phyloP scores from a whole-genome alignment of 768 basidiomycete genomes.

The Strobilomyces dryophilus region DNA sequence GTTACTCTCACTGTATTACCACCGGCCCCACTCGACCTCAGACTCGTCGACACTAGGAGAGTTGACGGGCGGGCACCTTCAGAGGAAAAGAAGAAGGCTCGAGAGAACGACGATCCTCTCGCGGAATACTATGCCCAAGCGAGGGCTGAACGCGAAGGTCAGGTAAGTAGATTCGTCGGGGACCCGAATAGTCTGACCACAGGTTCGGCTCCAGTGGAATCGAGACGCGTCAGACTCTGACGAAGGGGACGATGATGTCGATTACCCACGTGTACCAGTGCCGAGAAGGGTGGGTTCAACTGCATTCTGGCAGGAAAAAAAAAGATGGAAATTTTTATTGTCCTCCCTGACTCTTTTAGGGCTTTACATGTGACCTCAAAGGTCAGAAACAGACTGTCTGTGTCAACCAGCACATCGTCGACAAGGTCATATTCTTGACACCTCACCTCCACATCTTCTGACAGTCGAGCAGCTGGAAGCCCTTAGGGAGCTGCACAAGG shows the following conservation, averaged over 20 bases:
- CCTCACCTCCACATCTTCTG: neutral
- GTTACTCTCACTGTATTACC: slow-evolving; percentile 20
- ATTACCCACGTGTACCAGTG: slow-evolving; percentile 14
- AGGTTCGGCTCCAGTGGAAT: slow-evolving; percentile 25
- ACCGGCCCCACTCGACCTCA: slow-evolving; percentile 22
- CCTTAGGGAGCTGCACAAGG: slow-evolving; percentile 59
- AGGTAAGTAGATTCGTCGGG: slow-evolving; percentile 28
- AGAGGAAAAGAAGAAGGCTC: neutral
- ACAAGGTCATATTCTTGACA: slow-evolving; percentile 47
- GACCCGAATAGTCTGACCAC: neutral
- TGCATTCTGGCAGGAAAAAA: neutral
- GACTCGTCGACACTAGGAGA: neutral
- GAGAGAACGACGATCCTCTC: slow-evolving; percentile 46
- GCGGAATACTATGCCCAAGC: slow-evolving; percentile 62
- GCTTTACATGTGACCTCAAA: slow-evolving; percentile 63
- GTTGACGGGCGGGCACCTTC: neutral
- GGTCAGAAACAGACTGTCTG: slow-evolving; percentile 34
- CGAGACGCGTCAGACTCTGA: slow-evolving; percentile 35
- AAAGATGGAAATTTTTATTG: neutral
- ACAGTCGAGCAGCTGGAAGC: slow-evolving; percentile 51
- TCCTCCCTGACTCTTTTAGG: slow-evolving; percentile 32
- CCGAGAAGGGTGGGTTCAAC: slow-evolving; percentile 29
- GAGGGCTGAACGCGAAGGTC: slow-evolving; percentile 41
- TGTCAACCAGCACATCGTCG: slow-evolving; percentile 69
- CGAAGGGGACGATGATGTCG: slow-evolving; percentile 25